Conservation (phyloP, 352 stramenopile species). For the Peronosclerospora sorghi region DNA sequence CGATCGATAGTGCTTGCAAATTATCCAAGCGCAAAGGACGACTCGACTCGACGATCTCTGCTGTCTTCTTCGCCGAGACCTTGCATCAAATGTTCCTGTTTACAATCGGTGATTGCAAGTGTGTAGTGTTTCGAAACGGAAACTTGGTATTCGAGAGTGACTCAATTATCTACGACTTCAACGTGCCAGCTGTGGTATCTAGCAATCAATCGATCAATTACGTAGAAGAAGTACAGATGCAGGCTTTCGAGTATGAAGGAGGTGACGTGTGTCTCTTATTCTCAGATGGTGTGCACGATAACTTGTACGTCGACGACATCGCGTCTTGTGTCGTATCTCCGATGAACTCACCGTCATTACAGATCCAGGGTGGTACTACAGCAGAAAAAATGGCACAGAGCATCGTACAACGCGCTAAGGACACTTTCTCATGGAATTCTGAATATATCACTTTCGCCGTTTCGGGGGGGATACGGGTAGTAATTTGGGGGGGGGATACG, state of each 20-base stretch:
- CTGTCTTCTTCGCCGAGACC: conserved; percentile 70
- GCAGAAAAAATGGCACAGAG: conserved; percentile 70
- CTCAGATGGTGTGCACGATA: conserved; percentile 83
- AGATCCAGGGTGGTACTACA: conserved; percentile 23
- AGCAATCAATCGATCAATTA: conserved; percentile 84
- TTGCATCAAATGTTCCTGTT: conserved; percentile 70
- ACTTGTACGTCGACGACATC: conserved; percentile 80
- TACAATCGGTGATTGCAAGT: conserved; percentile 84
- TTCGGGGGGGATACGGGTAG: conserved; percentile 59
- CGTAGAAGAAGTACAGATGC: conserved; percentile 49
- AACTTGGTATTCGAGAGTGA: conserved; percentile 78
- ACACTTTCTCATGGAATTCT: conserved; percentile 51
- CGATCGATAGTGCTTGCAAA: conserved; percentile 64
- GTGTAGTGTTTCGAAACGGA: conserved; percentile 53
- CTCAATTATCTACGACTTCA: conserved; percentile 87
- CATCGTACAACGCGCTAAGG: conserved; percentile 52
- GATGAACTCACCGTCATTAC: conserved; percentile 2
- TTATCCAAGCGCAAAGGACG: conserved; percentile 64
- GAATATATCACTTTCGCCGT: conserved; percentile 82
- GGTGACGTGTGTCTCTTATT: conserved; percentile 77
- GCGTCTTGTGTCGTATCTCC: conserved; percentile 38
- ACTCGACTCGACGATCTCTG: conserved; percentile 75
- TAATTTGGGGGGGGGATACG: too few species aligned
- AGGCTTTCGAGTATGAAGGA: conserved; percentile 58
- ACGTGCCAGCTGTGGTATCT: conserved; percentile 78